Evolutionary conservation across 2,329 filamentous ascomycete species (phyloP), one percentile per base, ranked within the genome.

Genomic region (Conoideocrella luteorostrata): DNA sequence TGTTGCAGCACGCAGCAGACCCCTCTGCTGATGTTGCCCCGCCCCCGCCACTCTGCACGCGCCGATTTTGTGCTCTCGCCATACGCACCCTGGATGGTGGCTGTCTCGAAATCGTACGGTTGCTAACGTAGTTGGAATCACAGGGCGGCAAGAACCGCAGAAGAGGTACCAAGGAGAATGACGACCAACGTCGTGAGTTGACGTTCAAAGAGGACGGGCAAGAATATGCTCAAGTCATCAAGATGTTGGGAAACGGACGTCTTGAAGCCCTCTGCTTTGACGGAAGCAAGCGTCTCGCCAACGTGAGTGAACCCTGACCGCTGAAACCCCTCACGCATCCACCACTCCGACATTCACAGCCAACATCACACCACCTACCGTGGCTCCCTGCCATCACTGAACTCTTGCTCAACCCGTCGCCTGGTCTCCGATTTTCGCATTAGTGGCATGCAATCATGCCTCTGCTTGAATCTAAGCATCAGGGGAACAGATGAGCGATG

Each of bases 181-280:
- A 97, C 77, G 95, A 96, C 66, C 90, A 96, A 75, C 96, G 96
- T 79, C 90, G 91, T 69, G 91, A 97, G 70, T 79, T 97, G 61
- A 91, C 88, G 62, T 97, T 97, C 83, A 96, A 96, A 74, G 93
- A 97, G 69, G 91, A 97, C 64, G 91, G 91, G 56, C 91, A 97
- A 76, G 83, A 68, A 52, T 69, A 69, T 50, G 66, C 66, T 42
- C 66, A 67, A 55, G 64, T 67, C 50, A 52, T 93, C 57, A 95
- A 95, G 78, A 95, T 96, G 90, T 79, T 95, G 50, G 89, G 89
- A 54, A 95, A 95, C 78, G 89, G 90, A 55, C 87, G 90, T 57
- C 82, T 96, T 39, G 89, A 95, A 69, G 89, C 89, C 47, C 63
- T 89, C 56, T 97, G 91, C 75, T 98, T 98, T 69, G 93, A 97